Percentiles rank a stretch among this genome's conserved stretches.
These are phyloP conservation scores for Ceratobasidium sp. DNA, from an alignment of 1,284 basidiomycete genomes.

Conservation along the genomic window DNA sequence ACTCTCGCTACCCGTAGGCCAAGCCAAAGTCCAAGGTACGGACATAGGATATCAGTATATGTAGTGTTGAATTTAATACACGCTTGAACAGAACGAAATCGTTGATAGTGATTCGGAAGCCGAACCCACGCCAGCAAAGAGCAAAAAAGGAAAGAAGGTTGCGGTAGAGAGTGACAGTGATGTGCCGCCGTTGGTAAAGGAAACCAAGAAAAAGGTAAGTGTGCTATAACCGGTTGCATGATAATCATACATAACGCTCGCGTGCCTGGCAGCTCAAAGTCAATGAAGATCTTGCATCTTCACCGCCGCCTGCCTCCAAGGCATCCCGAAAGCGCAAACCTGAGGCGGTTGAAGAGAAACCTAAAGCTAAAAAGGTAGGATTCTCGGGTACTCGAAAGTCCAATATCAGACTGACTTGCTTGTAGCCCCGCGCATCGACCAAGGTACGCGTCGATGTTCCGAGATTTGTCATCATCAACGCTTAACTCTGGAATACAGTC, in stretches of 20 bases:
- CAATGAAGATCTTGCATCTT: background rate
- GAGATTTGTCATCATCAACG: background rate
- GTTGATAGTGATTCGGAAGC: slow-evolving; percentile 9
- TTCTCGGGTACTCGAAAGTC: background rate
- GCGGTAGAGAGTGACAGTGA: background rate
- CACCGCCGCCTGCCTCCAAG: background rate
- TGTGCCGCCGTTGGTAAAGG: background rate
- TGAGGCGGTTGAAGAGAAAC: slow-evolving; percentile 6
- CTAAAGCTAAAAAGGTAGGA: slow-evolving; percentile 17
- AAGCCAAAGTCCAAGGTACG: slow-evolving; percentile 8
- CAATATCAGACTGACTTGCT: background rate
- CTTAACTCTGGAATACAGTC: background rate
- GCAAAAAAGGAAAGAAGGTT: slow-evolving; percentile 2
- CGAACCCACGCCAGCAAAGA: background rate
- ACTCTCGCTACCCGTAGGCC: background rate
- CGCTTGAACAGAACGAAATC: background rate
- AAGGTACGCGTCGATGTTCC: background rate
- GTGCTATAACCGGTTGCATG: background rate
- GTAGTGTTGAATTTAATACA: background rate
- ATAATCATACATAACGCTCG: background rate
- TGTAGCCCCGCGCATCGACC: slow-evolving; percentile 27
- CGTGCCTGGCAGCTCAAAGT: background rate
- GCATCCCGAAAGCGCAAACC: slow-evolving; percentile 25
- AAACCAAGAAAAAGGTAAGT: background rate
- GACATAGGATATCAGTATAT: background rate